Evolutionary conservation across 805 yeast species (phyloP).

Genomic region (Cyberlindnera samutprakarnensis): DNA sequence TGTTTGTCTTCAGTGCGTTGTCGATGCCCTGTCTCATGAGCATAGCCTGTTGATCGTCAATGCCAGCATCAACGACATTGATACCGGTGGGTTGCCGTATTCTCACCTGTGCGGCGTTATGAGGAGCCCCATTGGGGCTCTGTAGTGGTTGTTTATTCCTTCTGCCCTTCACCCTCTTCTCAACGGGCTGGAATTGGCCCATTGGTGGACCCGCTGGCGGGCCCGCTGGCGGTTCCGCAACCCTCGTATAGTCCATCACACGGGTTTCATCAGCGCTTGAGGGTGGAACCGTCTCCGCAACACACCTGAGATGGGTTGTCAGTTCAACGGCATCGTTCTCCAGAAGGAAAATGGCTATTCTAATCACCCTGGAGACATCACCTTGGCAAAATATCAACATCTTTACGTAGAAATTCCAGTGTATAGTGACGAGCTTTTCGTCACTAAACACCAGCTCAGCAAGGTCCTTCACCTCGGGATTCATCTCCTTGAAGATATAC

Average conservation of each 20-base stretch:
- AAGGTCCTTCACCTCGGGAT: slow-evolving; percentile 28
- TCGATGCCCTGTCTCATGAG: background rate
- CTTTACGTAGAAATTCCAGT: slow-evolving; percentile 30
- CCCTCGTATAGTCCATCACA: slow-evolving; percentile 3
- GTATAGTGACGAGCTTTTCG: slow-evolving; percentile 26
- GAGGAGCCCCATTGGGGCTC: background rate
- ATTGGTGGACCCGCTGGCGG: background rate
- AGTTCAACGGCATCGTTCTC: slow-evolving; percentile 24
- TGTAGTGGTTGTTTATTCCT: background rate
- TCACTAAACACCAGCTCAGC: slow-evolving; percentile 27
- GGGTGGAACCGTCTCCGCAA: background rate
- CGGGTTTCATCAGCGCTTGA: background rate
- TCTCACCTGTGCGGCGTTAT: background rate
- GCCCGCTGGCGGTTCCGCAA: background rate
- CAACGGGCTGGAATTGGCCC: background rate
- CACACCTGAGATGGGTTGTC: slow-evolving; percentile 15
- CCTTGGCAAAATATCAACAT: slow-evolving; percentile 39
- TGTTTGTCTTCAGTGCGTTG: slow-evolving; percentile 13
- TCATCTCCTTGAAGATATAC: slow-evolving; percentile 13
- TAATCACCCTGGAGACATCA: slow-evolving; percentile 30
- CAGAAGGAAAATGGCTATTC: slow-evolving; percentile 26
- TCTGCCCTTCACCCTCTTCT: background rate
- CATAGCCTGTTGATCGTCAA: background rate
- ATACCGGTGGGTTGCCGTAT: background rate
- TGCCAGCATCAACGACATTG: background rate